Evolutionary conservation across 768 basidiomycete species (phyloP).

Genomic region (Podaxis mareebaensis): DNA sequence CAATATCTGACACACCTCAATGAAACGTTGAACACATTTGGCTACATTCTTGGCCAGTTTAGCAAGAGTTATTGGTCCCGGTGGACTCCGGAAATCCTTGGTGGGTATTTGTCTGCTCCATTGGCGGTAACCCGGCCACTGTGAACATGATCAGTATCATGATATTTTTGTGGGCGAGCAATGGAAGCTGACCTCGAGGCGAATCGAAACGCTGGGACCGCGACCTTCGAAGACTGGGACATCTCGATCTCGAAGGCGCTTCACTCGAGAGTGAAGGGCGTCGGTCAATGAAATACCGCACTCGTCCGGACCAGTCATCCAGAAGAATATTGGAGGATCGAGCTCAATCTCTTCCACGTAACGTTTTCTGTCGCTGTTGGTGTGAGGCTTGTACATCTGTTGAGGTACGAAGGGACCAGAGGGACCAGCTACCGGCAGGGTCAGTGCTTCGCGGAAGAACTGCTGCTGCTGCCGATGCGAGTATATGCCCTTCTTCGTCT

Average conservation of each 20-base stretch:
- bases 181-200: slow-evolving; percentile 57
- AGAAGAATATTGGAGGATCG: slow-evolving; percentile 66
- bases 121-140: slow-evolving; percentile 82
- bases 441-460: slow-evolving; percentile 43
- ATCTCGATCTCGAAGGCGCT: slow-evolving; percentile 56
- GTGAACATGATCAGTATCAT: slow-evolving; percentile 8
- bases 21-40: slow-evolving; percentile 73
- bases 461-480: slow-evolving; percentile 45
- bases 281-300: slow-evolving; percentile 66
- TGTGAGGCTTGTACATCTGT: slow-evolving; percentile 72
- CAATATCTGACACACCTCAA: slow-evolving; percentile 42
- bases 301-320: slow-evolving; percentile 49
- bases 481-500: slow-evolving; percentile 31
- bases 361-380: slow-evolving; percentile 72
- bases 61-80: slow-evolving; percentile 71
- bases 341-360: slow-evolving; percentile 73
- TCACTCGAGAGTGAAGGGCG: slow-evolving; percentile 60
- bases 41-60: slow-evolving; percentile 82
- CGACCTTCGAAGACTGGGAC: slow-evolving; percentile 69
- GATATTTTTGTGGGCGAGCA: background rate
- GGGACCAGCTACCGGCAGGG: slow-evolving; percentile 33
- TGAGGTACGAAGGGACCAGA: slow-evolving; percentile 66
- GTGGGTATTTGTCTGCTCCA: slow-evolving; percentile 86
- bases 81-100: slow-evolving; percentile 77
- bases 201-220: slow-evolving; percentile 79